A percentile compares a stretch with the other conserved stretches of the same genome.
phyloP scores from a whole-genome alignment of 352 stramenopile genomes.

The Globisporangium camurandrum region DNA sequence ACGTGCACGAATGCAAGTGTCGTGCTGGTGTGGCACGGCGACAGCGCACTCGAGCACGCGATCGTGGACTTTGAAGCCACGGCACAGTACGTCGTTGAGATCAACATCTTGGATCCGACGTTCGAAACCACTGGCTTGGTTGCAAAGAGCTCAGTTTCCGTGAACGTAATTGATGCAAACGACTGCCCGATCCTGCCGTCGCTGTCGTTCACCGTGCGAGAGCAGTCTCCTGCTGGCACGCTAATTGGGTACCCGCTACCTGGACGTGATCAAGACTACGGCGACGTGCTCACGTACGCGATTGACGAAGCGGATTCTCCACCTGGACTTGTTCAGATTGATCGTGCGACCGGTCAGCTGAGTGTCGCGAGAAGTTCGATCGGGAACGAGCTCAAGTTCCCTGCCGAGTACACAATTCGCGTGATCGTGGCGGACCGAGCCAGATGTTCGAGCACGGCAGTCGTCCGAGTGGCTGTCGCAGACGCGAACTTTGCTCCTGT shows the following conservation, averaged over 20 bases:
- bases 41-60: not conserved
- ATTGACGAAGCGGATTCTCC: conserved; percentile 20
- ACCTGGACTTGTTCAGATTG: conserved; percentile 29
- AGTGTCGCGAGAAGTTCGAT: conserved; percentile 20
- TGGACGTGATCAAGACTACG: conserved; percentile 40
- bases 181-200: conserved; percentile 40
- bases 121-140: conserved; percentile 21
- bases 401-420: conserved; percentile 18
- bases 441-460: conserved; percentile 17
- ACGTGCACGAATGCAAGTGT: conserved; percentile 1
- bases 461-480: conserved; percentile 24
- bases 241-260: conserved; percentile 45
- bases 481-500: conserved; percentile 45
- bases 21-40: conserved; percentile 3
- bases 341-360: conserved; percentile 38
- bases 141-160: conserved; percentile 14
- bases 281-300: conserved; percentile 35
- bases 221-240: conserved; percentile 19
- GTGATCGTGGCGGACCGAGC: conserved; percentile 37
- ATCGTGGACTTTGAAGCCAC: conserved; percentile 30
- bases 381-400: conserved; percentile 28
- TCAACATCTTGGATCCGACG: conserved; percentile 30
- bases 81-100: conserved; percentile 19
- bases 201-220: conserved; percentile 33
- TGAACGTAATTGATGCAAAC: conserved; percentile 41